phyloP scores from a whole-genome alignment of 805 yeast genomes.

The Yamadazyma akitaensis region DNA sequence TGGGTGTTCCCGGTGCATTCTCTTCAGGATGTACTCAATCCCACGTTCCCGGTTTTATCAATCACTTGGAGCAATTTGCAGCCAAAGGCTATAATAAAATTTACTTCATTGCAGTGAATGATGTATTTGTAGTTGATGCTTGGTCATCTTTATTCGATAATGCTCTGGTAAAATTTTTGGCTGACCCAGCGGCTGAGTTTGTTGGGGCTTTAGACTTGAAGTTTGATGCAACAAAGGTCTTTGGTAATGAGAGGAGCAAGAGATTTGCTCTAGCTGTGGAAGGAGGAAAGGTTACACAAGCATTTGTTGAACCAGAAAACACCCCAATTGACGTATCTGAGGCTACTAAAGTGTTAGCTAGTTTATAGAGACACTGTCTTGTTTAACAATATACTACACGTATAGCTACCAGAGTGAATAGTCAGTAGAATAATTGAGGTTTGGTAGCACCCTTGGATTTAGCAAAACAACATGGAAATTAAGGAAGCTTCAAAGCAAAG shows the following conservation, averaged over 20 bases:
- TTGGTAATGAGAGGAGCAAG: conserved; percentile 73
- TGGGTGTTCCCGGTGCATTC: conserved; percentile 61
- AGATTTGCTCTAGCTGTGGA: conserved; percentile 76
- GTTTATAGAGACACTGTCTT: neutral
- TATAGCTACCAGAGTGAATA: neutral
- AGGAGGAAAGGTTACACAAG: conserved; percentile 64
- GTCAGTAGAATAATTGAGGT: no score
- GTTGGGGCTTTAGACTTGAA: conserved; percentile 59
- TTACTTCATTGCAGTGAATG: conserved; percentile 77
- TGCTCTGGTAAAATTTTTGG: conserved; percentile 52
- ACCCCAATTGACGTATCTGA: conserved; percentile 59
- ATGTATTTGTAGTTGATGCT: conserved; percentile 78
- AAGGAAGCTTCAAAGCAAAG: no score
- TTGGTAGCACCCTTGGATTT: no score
- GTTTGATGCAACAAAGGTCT: conserved; percentile 73
- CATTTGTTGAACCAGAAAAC: conserved; percentile 79
- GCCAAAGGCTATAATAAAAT: conserved; percentile 64
- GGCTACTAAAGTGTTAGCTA: conserved; percentile 42
- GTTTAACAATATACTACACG: neutral
- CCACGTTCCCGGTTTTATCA: conserved; percentile 73
- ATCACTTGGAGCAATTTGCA: conserved; percentile 47
- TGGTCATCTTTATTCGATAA: conserved; percentile 54
- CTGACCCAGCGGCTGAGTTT: conserved; percentile 79
- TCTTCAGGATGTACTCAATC: conserved; percentile 74
- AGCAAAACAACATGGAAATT: no score